Evolutionary conservation across 1,139 yeast species (phyloP), one percentile per base, ranked within the genome.

Genomic region (Suhomyces anneliseae): DNA sequence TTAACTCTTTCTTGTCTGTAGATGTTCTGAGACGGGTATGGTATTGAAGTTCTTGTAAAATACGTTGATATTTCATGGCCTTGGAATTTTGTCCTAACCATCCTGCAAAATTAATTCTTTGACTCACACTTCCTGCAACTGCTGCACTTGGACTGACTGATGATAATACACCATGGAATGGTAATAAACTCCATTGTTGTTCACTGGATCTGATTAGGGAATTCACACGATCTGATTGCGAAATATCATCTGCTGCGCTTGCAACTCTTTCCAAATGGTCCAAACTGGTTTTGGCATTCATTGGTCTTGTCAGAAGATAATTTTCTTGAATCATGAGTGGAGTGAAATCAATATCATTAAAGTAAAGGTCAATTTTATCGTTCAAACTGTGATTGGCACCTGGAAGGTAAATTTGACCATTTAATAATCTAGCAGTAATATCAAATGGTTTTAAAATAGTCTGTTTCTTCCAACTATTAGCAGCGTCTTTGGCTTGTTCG

Each of bases 251-350:
- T 0, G 98, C 90, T 0, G 99, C 99, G 31, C 73, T 71, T 1
- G 90, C 86, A 1, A 87, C 84, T 33, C 82, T 73, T 53, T 78
- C 76, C 48, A 93, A 67, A 56, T 85, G 90, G 27, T 78, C 73
- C 39, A 63, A 62, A 11, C 70, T 61, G 11, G 65, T 60, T 10
- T 64, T 65, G 2, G 64, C 59, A n/a, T 64, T 56, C 35, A 78
- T 68, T 2, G 96, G 95, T 36, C 69, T 69, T 0, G 95, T 84
- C 42, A 69, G 70, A 43, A 90, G 65, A 62, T 95, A 95, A 66
- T 95, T 95, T 64, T 95, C 99, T 62, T 93, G 98, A 42, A 95
- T 80, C 98, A 95, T 93, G 52, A 93, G 74, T 3, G 99, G 99
- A 0, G 96, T 83, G 63, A 95, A 85, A 62, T 92, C 97, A 66